Conservation (phyloP, 2,329 filamentous ascomycete genomes). For the Trichoderma cornu-damae region DNA sequence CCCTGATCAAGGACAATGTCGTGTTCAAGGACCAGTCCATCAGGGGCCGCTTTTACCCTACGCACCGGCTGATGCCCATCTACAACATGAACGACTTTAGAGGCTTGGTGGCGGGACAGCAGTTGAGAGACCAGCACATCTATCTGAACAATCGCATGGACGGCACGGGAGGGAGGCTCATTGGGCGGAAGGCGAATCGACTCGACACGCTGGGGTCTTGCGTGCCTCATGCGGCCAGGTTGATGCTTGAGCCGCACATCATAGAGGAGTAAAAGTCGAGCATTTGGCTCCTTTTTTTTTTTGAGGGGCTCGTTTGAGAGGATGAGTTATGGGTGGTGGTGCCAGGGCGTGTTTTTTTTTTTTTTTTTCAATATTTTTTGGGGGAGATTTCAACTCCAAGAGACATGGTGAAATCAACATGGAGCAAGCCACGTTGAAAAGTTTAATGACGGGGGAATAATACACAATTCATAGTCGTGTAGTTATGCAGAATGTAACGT, state of each 20-base stretch:
- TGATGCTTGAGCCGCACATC: constrained; percentile 36
- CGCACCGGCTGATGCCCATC: constrained; percentile 48
- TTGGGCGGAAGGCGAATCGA: constrained; percentile 40
- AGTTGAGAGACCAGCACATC: constrained; percentile 41
- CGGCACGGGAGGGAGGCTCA: constrained; percentile 35
- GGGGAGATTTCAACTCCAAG: no score
- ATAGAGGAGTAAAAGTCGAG: constrained; percentile 34
- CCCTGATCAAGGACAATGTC: constrained; percentile 42
- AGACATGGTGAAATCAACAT: no score
- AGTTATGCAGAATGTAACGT: no score
- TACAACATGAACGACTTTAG: constrained; percentile 40
- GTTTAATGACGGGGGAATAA: no score
- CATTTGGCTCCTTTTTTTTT: not conserved
- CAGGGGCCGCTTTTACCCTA: constrained; percentile 55
- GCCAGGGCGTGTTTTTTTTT: no score
- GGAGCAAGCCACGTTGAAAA: no score
- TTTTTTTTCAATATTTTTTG: no score
- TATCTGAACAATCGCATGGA: constrained; percentile 51
- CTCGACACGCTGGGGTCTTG: constrained; percentile 41
- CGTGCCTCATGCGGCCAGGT: constrained; percentile 34
- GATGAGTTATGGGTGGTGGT: not conserved
- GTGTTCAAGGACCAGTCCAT: constrained; percentile 45
- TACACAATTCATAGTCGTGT: no score
- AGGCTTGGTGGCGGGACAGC: constrained; percentile 34
- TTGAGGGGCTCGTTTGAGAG: no score